A percentile compares a stretch with the other conserved stretches of the same genome.
Conservation (phyloP, 495 filamentous ascomycete genomes). For the Barbatosphaeria neglecta region DNA sequence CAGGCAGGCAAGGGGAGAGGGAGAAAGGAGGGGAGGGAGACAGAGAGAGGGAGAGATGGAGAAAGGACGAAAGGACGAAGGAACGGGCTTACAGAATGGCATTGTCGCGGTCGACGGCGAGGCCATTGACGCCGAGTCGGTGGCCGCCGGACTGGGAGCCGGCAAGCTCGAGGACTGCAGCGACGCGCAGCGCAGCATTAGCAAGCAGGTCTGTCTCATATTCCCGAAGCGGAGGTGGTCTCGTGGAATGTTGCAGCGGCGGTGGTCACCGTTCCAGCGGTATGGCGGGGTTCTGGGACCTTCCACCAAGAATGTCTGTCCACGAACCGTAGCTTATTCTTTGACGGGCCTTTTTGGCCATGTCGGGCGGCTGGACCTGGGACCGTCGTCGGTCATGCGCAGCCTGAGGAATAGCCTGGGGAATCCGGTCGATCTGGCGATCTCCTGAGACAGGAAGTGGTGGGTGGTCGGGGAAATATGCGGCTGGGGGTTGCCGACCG, state of each 20-base stretch:
- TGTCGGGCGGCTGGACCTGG: conserved; percentile 16
- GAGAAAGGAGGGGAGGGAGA: neutral
- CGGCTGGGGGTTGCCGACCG: too few species aligned
- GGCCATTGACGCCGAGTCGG: conserved; percentile 84
- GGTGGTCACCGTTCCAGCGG: too few species aligned
- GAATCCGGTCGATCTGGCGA: neutral
- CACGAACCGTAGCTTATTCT: conserved; percentile 55
- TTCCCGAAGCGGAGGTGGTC: too few species aligned
- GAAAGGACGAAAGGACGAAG: too few species aligned
- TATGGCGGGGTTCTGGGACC: conserved; percentile 9
- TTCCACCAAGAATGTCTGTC: conserved; percentile 3
- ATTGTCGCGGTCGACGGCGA: conserved; percentile 73
- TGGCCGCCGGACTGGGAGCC: conserved; percentile 79
- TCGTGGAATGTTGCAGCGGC: conserved; percentile 1
- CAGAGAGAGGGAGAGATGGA: neutral
- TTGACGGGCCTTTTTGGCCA: conserved; percentile 54
- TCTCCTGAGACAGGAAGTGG: neutral
- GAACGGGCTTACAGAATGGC: conserved; percentile 65
- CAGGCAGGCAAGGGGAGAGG: too few species aligned
- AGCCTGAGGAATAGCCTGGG: neutral
- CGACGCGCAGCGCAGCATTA: conserved; percentile 1
- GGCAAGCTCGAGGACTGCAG: conserved; percentile 79
- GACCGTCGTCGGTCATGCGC: conserved; percentile 23
- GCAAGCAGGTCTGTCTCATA: too few species aligned
- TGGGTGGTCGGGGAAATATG: neutral